phyloP scores from a whole-genome alignment of 148 eudicot genomes.

The Arctostaphylos glauca region DNA sequence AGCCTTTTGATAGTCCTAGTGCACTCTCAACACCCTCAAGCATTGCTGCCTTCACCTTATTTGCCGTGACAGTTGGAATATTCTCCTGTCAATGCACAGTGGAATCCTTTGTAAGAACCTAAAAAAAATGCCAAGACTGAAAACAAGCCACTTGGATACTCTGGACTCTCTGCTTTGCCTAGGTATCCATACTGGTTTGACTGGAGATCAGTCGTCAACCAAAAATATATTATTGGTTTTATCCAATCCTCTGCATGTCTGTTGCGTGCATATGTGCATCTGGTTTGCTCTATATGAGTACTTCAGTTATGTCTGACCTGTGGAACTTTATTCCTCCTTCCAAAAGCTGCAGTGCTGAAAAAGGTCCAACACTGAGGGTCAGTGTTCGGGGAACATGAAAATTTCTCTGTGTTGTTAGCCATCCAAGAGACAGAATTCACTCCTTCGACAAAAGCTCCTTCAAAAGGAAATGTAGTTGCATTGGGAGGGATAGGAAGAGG shows the following conservation, averaged over 20 bases:
- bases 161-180: neutral
- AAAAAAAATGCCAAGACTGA: neutral
- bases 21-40: constrained; percentile 81
- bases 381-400: constrained; percentile 31
- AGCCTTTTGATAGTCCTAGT: constrained; percentile 61
- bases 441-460: constrained; percentile 93
- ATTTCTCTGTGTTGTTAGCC: constrained; percentile 77
- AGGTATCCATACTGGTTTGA: neutral
- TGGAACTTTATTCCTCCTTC: constrained; percentile 87
- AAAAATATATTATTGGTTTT: neutral
- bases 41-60: constrained; percentile 79
- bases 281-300: neutral
- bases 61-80: constrained; percentile 74
- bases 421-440: constrained; percentile 92
- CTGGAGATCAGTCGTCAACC: neutral
- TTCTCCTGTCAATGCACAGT: constrained; percentile 57
- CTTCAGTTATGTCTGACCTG: constrained; percentile 50
- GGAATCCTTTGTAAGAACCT: constrained; percentile 2
- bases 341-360: constrained; percentile 81
- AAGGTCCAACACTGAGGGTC: constrained; percentile 93
- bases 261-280: neutral
- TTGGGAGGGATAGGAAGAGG: constrained; percentile 67
- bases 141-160: neutral
- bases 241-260: neutral
- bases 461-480: constrained; percentile 49